A percentile compares a stretch with the other conserved stretches of the same genome.
These are phyloP conservation scores for Scheffersomyces lignosus DNA, from an alignment of 805 yeast species.

Conservation along the genomic window DNA sequence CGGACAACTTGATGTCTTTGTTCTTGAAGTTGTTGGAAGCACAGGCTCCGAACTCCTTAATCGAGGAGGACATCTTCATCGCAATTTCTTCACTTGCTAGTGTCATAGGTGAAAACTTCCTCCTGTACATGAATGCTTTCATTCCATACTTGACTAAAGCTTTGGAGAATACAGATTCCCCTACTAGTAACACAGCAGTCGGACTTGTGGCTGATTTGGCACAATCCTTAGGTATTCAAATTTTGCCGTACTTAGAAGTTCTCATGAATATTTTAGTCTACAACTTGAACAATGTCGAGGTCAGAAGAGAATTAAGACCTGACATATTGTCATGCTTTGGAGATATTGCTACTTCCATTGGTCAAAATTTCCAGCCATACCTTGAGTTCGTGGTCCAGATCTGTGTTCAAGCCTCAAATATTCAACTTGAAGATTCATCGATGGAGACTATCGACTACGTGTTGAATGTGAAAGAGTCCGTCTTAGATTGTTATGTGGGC, in stretches of 20 bases:
- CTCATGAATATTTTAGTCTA: conserved; percentile 83
- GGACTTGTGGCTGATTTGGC: conserved; percentile 94
- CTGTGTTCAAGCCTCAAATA: conserved; percentile 62
- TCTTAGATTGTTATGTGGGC: conserved; percentile 95
- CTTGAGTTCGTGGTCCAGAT: conserved; percentile 77
- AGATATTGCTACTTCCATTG: conserved; percentile 89
- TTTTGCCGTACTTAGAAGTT: conserved; percentile 73
- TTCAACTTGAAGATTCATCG: conserved; percentile 62
- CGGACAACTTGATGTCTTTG: conserved; percentile 84
- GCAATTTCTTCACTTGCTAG: conserved; percentile 89
- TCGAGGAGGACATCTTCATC: conserved; percentile 93
- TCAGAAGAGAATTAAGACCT: conserved; percentile 82
- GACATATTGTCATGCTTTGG: conserved; percentile 91
- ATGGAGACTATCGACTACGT: conserved; percentile 78
- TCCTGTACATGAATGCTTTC: conserved; percentile 76
- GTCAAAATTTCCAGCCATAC: conserved; percentile 72
- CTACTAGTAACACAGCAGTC: conserved; percentile 85
- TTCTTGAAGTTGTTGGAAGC: conserved; percentile 65
- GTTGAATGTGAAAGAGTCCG: conserved; percentile 73
- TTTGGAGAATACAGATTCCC: conserved; percentile 76
- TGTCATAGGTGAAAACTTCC: conserved; percentile 70
- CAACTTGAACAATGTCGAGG: conserved; percentile 62
- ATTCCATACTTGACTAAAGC: conserved; percentile 82
- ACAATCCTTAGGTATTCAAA: conserved; percentile 76
- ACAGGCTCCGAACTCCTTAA: conserved; percentile 66